These are phyloP conservation scores for Blastobotrys raffinosifermentans DNA, from an alignment of 1,139 yeast species.

Conservation along the genomic window DNA sequence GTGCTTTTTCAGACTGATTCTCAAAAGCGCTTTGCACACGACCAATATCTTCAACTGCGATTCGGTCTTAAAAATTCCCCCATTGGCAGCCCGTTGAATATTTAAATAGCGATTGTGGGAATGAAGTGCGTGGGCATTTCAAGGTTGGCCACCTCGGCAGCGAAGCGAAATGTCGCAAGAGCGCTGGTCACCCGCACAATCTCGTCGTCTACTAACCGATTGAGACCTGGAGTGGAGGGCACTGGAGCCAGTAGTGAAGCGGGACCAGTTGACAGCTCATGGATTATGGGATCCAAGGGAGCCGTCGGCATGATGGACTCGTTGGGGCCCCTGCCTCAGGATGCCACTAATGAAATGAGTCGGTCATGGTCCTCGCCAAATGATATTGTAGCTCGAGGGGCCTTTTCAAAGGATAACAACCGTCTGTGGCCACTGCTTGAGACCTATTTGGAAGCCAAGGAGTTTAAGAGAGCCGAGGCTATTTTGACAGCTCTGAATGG, in stretches of 20 bases:
- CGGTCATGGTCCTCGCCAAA: conserved; percentile 33
- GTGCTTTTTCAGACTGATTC: too few relatives aligned
- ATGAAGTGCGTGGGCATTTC: conserved; percentile 2
- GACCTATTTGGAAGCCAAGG: conserved; percentile 66
- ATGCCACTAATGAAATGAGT: conserved; percentile 7
- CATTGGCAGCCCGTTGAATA: too few relatives aligned
- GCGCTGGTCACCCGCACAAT: background rate
- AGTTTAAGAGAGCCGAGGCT: conserved; percentile 65
- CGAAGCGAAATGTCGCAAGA: background rate
- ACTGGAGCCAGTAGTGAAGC: background rate
- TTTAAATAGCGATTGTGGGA: too few relatives aligned
- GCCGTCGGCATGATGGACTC: background rate
- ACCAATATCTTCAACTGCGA: too few relatives aligned
- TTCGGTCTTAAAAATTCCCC: too few relatives aligned
- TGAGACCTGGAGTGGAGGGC: background rate
- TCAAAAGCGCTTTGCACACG: too few relatives aligned
- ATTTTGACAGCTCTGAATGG: conserved; percentile 55
- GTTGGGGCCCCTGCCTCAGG: background rate
- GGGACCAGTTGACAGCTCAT: background rate
- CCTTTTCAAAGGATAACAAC: conserved; percentile 42
- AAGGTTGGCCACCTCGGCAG: background rate
- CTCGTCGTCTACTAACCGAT: background rate
- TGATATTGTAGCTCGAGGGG: conserved; percentile 28
- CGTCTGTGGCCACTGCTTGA: conserved; percentile 75
- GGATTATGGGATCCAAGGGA: conserved; percentile 1